Conservation (phyloP, 306 rosid species). For the Hylodesmum podocarpum region DNA sequence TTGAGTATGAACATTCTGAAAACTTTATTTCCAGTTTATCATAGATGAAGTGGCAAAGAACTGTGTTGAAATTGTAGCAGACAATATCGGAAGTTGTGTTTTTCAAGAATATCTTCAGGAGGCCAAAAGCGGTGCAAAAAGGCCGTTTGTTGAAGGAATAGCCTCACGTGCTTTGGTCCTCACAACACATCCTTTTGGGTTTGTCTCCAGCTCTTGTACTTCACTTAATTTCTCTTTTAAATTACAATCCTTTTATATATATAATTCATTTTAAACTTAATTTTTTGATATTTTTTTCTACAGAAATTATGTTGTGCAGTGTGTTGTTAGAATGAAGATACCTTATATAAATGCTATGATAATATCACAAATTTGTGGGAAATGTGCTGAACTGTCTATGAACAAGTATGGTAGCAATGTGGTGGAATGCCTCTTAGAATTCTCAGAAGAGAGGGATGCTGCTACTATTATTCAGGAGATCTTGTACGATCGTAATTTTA, state of each 20-base stretch:
- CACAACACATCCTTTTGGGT: conserved; percentile 40
- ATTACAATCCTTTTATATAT: background rate
- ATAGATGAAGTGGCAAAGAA: conserved; percentile 20
- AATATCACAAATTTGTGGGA: conserved; percentile 10
- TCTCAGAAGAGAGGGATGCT: background rate
- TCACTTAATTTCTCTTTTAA: background rate
- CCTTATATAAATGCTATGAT: background rate
- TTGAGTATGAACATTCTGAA: background rate
- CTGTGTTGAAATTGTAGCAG: conserved; percentile 26
- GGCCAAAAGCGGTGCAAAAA: background rate
- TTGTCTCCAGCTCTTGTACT: background rate
- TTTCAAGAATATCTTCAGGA: conserved; percentile 19
- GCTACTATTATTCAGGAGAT: conserved; percentile 30
- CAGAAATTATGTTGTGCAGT: conserved; percentile 53
- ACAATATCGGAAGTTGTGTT: conserved; percentile 31
- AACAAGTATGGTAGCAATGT: conserved; percentile 47
- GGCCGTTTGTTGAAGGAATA: conserved; percentile 9
- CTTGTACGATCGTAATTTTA: background rate
- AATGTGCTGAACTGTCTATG: conserved; percentile 32
- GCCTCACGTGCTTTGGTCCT: background rate
- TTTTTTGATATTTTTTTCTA: background rate
- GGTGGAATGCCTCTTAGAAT: conserved; percentile 30
- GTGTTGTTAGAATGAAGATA: background rate
- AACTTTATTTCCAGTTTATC: conserved; percentile 22
- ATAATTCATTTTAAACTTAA: background rate